A percentile compares a stretch with the other conserved stretches of the same genome.
phyloP scores from a whole-genome alignment of 345 rosid species.

The Xanthoceras sorbifolium region DNA sequence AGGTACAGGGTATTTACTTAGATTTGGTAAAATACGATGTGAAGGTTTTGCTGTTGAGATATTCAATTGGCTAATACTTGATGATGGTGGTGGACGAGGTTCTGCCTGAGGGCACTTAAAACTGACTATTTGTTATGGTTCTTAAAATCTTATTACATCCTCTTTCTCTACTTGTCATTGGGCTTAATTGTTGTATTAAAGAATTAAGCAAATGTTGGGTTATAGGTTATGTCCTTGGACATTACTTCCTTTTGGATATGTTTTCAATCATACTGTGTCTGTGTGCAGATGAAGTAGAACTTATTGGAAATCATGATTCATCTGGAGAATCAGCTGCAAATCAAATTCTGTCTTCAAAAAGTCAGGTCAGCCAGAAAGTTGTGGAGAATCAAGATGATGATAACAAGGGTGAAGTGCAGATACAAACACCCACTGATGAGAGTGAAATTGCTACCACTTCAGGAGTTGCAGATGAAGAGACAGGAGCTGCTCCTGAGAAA shows the following conservation, averaged over 20 bases:
- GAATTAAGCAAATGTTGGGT: neutral
- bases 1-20: slow-evolving; percentile 10
- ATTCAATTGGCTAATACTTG: neutral
- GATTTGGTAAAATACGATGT: neutral
- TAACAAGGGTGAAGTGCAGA: slow-evolving; percentile 40
- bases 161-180: neutral
- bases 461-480: slow-evolving; percentile 40
- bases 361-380: slow-evolving; percentile 39
- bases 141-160: neutral
- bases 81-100: neutral
- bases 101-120: neutral
- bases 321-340: slow-evolving; percentile 32
- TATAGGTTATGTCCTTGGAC: neutral
- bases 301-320: slow-evolving; percentile 36
- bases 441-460: slow-evolving; percentile 33
- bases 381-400: slow-evolving; percentile 34
- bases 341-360: slow-evolving; percentile 37
- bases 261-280: slow-evolving; percentile 17
- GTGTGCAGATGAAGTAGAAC: slow-evolving; percentile 40
- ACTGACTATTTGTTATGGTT: neutral
- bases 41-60: neutral
- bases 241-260: neutral
- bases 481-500: slow-evolving; percentile 38
- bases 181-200: neutral
- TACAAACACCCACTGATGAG: slow-evolving; percentile 41